Base-by-base conservation (phyloP, 495 filamentous ascomycete species). In the Aspergillus hancockii region DNA sequence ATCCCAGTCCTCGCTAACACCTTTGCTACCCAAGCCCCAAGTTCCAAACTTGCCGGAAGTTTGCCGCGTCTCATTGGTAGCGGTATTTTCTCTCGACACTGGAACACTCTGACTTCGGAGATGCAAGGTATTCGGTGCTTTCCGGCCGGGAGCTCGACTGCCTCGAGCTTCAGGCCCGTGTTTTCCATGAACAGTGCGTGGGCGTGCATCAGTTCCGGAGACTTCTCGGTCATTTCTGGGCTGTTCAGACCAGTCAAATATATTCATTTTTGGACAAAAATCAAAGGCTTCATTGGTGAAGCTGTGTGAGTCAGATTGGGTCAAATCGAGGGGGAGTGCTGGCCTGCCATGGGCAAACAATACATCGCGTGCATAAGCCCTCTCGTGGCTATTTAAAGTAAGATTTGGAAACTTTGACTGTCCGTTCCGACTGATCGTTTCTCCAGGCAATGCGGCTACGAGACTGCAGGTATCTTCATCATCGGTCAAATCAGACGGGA, bases 71-170 rank as follows among this genome's bases (percentile, higher is more conserved):
- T 87, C 85, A 63, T 77, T 79, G 30, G 63, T 72, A 5, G 75
- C 55, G 18, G 74, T 73, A 58, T 73, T 59, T 18, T 94, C 91
- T 40, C 85, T 85, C 3, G 90, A 86, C 16, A 94, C 83, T 0
- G 94, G 94, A n/a, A 98, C 92, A 71, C 94, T 98, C 67, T 97
- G 92, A 67, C 94, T 97, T 49, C 94, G 87, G 47, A 96, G 79
- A 69, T 98, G 94, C 22, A 91, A 76, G 1, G 87, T 84, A 61
- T 80, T 90, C 32, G 91, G 88, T 16, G 84, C 85, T 62, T 92
- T 89, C 46, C 93, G 89, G 61, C 83, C 90, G 28, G 84, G 75
- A 25, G 86, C 75, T 53, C 91, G 87, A 62, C 90, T 92, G 49
- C 88, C 90, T 69, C 91, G 81, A 51, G 79, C 68, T 60, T 91